These are phyloP conservation scores for Cercospora beticola DNA, from an alignment of 2,329 filamentous ascomycete genomes.

Conservation along the genomic window DNA sequence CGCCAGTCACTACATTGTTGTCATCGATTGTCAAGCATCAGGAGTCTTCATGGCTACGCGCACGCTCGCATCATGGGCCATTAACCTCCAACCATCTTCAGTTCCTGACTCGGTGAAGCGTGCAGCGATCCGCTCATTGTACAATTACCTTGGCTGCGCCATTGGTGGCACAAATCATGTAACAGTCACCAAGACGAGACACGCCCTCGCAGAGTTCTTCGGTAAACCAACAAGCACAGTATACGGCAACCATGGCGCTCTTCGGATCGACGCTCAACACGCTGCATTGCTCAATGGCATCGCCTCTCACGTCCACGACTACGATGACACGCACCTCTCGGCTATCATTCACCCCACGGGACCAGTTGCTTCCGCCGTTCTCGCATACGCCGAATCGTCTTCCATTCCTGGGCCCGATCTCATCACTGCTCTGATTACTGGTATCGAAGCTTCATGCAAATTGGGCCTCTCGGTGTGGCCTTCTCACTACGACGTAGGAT, in stretches of 20 bases:
- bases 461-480: constrained; percentile 55
- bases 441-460: constrained; percentile 56
- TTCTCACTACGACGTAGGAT: constrained; percentile 56
- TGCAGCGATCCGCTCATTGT: constrained; percentile 51
- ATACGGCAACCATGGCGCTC: constrained; percentile 32
- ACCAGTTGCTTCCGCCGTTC: constrained; percentile 51
- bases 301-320: constrained; percentile 57
- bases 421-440: constrained; percentile 53
- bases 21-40: not conserved
- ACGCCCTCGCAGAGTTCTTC: constrained; percentile 42
- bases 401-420: constrained; percentile 48
- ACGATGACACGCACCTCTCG: constrained; percentile 58
- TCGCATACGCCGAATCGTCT: constrained; percentile 48
- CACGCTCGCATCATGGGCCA: constrained; percentile 51
- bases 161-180: constrained; percentile 52
- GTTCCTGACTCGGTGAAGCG: constrained; percentile 45
- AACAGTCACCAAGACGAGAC: constrained; percentile 44
- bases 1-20: not conserved
- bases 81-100: constrained; percentile 43
- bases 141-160: constrained; percentile 57
- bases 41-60: constrained; percentile 48
- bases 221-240: constrained; percentile 41
- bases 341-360: constrained; percentile 58
- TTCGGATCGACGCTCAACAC: constrained; percentile 48
- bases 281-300: constrained; percentile 57